These are phyloP conservation scores for Torulaspora pretoriensis DNA, from an alignment of 1,139 yeast species.

Conservation along the genomic window DNA sequence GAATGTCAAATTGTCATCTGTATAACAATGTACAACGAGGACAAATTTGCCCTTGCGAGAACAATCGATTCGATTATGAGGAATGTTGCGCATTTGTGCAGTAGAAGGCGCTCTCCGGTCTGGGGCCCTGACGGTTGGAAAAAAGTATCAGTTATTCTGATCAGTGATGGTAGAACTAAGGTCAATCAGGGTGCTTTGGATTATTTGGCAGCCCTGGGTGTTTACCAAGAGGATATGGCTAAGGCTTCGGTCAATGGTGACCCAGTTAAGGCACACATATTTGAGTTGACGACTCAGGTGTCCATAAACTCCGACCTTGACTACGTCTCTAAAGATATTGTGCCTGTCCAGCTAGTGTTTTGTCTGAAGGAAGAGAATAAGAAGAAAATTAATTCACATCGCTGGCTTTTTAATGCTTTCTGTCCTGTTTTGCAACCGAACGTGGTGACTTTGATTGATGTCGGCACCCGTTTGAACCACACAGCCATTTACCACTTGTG, in stretches of 20 bases:
- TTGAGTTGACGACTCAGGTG: constrained; percentile 90
- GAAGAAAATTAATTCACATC: constrained; percentile 88
- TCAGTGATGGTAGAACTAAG: constrained; percentile 90
- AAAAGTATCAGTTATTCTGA: constrained; percentile 82
- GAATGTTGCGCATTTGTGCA: constrained; percentile 81
- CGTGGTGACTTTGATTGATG: constrained; percentile 79
- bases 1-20: constrained; percentile 88
- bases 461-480: constrained; percentile 84
- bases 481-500: constrained; percentile 86
- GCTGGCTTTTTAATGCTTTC: constrained; percentile 91
- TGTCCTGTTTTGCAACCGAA: constrained; percentile 89
- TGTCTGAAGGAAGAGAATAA: constrained; percentile 85
- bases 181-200: constrained; percentile 79
- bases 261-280: constrained; percentile 85
- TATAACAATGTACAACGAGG: constrained; percentile 95
- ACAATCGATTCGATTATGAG: constrained; percentile 92
- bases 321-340: constrained; percentile 76
- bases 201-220: constrained; percentile 86
- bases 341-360: constrained; percentile 88
- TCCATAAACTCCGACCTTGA: constrained; percentile 79
- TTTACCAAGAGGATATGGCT: constrained; percentile 94
- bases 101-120: constrained; percentile 70
- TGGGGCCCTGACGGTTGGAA: constrained; percentile 99
- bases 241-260: constrained; percentile 87
- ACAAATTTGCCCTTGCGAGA: constrained; percentile 79